Evolutionary conservation across 2,329 filamentous ascomycete species (phyloP), one percentile per base, ranked within the genome.

Genomic region (Penicillium vulpinum): DNA sequence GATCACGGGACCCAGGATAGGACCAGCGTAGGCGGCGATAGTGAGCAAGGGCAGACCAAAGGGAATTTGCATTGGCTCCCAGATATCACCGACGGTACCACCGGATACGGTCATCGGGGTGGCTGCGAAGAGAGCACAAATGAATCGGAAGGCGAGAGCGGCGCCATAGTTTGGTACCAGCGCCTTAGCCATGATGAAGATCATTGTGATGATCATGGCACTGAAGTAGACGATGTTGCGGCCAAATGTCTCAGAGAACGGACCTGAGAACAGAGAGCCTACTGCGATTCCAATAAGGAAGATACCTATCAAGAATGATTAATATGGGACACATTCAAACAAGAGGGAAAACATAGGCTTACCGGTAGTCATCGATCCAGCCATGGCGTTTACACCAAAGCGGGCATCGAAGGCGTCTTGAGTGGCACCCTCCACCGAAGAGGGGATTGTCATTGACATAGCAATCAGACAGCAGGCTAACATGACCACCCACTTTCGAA

Each of bases 1-100:
- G 18, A 64, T 58, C 7, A 66, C 57, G 4, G 61, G 64, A 5
- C 58, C 57, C 6, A 72, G 41, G n/a, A 68, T 55, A 0, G 64
- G 61, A 51, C 74, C 71, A 3, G 66, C 64, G 31, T 76, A 77
- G 7, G 77, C 77, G 0, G 74, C 73, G 62, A 78, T 79, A 0
- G 80, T 77, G 53, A 81, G 80, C 0, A 83, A 62, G 0, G 81
- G 81, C 47, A 83, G 81, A 5, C 75, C 76, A 46, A 76, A 80
- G 0, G 78, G 77, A 43, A 76, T 70, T 56, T 83, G 79, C 29
- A 78, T 64, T 0, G 78, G 73, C 26, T 67, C 70, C 66, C 77
- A 83, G 29, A 82, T 66, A 59, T 82, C 80, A 6, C 70, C 68
- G 5, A 80, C 70, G 0, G 72, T 75, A 3, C 78, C 78, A 9